Conservation (phyloP, 306 rosid genomes). For the Canavalia ensiformis region DNA sequence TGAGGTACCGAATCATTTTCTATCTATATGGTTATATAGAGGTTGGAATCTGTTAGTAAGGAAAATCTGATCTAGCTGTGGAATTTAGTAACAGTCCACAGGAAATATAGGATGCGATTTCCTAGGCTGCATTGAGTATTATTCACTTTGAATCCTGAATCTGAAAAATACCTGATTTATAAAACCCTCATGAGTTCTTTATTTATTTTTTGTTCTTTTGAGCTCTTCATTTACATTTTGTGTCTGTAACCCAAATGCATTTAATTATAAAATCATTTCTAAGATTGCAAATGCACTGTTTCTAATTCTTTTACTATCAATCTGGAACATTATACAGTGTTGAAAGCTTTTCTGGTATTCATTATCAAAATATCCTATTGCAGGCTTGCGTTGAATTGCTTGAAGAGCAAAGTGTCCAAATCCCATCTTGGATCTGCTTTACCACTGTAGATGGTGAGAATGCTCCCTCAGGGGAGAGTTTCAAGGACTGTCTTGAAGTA, state of each 20-base stretch:
- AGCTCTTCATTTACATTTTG: background rate
- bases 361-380: slow-evolving; percentile 7
- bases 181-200: slow-evolving; percentile 1
- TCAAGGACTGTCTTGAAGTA: slow-evolving; percentile 71
- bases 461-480: slow-evolving; percentile 89
- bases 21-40: background rate
- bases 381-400: slow-evolving; percentile 88
- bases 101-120: background rate
- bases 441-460: slow-evolving; percentile 85
- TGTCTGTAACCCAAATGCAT: background rate
- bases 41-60: background rate
- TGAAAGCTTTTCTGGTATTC: slow-evolving; percentile 22
- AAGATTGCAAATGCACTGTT: background rate
- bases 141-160: background rate
- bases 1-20: background rate
- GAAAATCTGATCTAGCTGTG: background rate
- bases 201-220: background rate
- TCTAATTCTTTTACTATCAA: background rate
- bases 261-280: background rate
- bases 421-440: slow-evolving; percentile 92
- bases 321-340: background rate
- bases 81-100: background rate
- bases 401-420: slow-evolving; percentile 77
- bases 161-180: background rate
- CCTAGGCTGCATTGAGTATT: background rate